These are phyloP conservation scores for Aschersonia sp. DNA, from an alignment of 2,329 filamentous ascomycete species.

Conservation along the genomic window DNA sequence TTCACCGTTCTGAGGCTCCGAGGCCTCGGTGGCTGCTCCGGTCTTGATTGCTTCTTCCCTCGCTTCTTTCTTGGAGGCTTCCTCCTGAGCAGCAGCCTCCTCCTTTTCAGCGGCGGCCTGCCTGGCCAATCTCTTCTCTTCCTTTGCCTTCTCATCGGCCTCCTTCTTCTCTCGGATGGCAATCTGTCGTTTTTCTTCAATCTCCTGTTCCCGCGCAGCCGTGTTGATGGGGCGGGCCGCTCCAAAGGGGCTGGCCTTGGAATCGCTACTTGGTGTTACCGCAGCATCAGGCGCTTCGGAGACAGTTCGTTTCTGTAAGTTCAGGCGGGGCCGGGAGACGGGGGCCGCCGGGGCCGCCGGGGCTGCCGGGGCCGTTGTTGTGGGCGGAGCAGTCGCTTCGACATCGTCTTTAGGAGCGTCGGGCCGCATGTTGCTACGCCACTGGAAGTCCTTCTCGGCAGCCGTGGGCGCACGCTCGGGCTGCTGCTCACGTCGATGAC, in stretches of 20 bases:
- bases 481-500: slow-evolving; percentile 62
- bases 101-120: slow-evolving; percentile 37
- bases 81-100: slow-evolving; percentile 17
- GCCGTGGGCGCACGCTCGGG: slow-evolving; percentile 64
- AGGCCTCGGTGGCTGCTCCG: not conserved
- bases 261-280: slow-evolving; percentile 40
- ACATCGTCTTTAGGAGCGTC: slow-evolving; percentile 52
- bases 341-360: slow-evolving; percentile 25
- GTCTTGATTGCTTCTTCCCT: slow-evolving; percentile 9
- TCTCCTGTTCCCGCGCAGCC: slow-evolving; percentile 70
- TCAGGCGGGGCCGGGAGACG: slow-evolving; percentile 62
- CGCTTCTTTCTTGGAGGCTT: slow-evolving; percentile 19
- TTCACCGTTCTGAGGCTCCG: slow-evolving; percentile 17
- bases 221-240: slow-evolving; percentile 91
- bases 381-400: slow-evolving; percentile 52
- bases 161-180: slow-evolving; percentile 72
- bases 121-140: slow-evolving; percentile 50
- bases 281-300: slow-evolving; percentile 48
- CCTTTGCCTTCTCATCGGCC: slow-evolving; percentile 72
- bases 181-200: slow-evolving; percentile 75
- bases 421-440: slow-evolving; percentile 85
- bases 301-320: slow-evolving; percentile 83
- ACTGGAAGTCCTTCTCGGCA: slow-evolving; percentile 84
- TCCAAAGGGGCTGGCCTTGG: slow-evolving; percentile 88
- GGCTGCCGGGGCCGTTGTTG: slow-evolving; percentile 31